Conservation (phyloP, 2,329 filamentous ascomycete species). For the Torrubiella hemipterigena region DNA sequence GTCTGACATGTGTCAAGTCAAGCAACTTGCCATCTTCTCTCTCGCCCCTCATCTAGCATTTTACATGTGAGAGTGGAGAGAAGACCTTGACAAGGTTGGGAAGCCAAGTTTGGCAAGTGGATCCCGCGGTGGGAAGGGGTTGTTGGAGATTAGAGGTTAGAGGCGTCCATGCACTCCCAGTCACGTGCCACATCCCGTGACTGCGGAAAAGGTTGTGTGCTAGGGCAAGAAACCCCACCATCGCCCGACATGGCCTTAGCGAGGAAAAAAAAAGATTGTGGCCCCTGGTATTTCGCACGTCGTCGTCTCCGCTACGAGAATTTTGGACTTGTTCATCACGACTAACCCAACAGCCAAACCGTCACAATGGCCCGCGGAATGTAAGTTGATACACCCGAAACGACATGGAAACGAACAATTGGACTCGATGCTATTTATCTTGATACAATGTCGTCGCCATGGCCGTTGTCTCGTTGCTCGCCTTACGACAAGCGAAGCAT, state of each 20-base stretch:
- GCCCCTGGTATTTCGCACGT: constrained; percentile 14
- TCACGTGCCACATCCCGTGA: constrained; percentile 7
- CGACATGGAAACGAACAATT: constrained; percentile 1
- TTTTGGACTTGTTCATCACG: constrained; percentile 22
- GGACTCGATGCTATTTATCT: neutral
- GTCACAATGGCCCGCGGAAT: constrained; percentile 55
- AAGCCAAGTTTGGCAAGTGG: too few species aligned
- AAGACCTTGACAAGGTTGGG: too few species aligned
- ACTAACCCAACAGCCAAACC: constrained; percentile 24
- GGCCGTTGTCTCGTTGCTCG: neutral
- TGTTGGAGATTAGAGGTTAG: neutral
- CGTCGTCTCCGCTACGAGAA: constrained; percentile 10
- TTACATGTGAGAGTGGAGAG: too few species aligned
- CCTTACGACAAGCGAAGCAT: neutral
- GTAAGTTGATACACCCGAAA: constrained; percentile 25
- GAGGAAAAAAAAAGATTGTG: constrained; percentile 17
- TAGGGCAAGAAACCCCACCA: constrained; percentile 24
- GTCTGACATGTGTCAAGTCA: too few species aligned
- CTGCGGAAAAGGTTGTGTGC: constrained; percentile 1
- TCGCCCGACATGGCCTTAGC: constrained; percentile 11
- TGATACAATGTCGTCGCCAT: neutral
- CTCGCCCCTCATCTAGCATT: too few species aligned
- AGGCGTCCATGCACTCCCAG: neutral
- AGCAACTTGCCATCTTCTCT: too few species aligned
- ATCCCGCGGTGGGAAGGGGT: neutral